These are phyloP conservation scores for Hymenoscyphus repandus DNA, from an alignment of 2,329 filamentous ascomycete genomes.

Conservation along the genomic window DNA sequence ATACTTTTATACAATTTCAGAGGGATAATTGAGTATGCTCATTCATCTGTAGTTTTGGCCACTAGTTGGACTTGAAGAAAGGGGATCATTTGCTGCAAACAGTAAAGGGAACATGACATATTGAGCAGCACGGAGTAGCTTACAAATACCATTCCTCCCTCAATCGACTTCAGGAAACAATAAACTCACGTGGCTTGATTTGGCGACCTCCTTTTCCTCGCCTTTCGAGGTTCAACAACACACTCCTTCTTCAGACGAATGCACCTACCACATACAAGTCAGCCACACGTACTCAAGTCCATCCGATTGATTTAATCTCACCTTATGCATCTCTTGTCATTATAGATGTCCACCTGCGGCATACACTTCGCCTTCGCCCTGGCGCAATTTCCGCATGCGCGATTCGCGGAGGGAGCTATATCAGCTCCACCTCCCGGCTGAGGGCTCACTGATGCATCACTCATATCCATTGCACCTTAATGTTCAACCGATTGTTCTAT, in stretches of 20 bases:
- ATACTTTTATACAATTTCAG: too few species aligned
- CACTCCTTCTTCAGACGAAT: constrained; percentile 22
- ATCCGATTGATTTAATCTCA: background rate
- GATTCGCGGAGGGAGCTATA: constrained; percentile 3
- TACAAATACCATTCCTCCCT: background rate
- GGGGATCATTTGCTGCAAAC: too few species aligned
- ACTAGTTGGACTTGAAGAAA: too few species aligned
- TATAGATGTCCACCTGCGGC: constrained; percentile 2
- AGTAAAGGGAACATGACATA: too few species aligned
- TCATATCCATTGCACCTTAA: background rate
- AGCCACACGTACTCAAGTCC: background rate
- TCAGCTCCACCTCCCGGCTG: background rate
- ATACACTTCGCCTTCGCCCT: constrained; percentile 23
- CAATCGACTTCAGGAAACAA: background rate
- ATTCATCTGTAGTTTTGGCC: too few species aligned
- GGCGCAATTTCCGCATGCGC: constrained; percentile 19
- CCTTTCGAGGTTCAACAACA: constrained; percentile 9
- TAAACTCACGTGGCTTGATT: constrained; percentile 16
- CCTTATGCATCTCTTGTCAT: constrained; percentile 15
- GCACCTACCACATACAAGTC: constrained; percentile 12
- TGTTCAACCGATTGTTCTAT: background rate
- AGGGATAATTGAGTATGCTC: too few species aligned
- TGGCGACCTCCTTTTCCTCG: constrained; percentile 19
- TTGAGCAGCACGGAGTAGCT: too few species aligned
- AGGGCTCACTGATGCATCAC: background rate